Evolutionary conservation across 2,329 filamentous ascomycete genomes (phyloP), one percentile per base, ranked within the genome.

Genomic region (Spiromastix sp.): DNA sequence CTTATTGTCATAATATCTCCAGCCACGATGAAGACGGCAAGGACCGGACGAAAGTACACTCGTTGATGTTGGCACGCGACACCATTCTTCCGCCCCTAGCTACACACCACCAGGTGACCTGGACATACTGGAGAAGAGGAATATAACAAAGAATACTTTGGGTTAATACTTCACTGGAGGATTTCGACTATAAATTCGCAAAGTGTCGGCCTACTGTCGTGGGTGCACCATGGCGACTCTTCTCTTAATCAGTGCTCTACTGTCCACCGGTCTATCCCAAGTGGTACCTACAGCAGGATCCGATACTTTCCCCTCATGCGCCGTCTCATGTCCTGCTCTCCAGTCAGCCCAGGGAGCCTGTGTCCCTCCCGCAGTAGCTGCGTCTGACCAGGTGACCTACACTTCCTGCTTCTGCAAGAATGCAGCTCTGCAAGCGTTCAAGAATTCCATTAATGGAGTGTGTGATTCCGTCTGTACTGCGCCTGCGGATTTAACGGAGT

Each of bases 331-430:
- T 50, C 67, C 70, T 28, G 54, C 64, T 18, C 72, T 85, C 29
- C 76, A 71, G 52, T 72, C 83, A 56, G 84, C 81, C 39, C 82
- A 86, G 51, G 71, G 71, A 30, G 74, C 67, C 42, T 93, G 85
- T 57, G 70, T 80, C 1, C 79, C 80, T 3, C 59, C 64, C 7
- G 72, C 71, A 3, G 65, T 59, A 3, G 56, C 70, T 4, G 55
- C 60, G 5, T 66, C 68, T 32, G 65, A 68, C 31, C 55, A 69
- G 26, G 50, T 56, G 13, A 70, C 66, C 28, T 84, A 81, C 55
- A 66, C 74, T 34, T 65, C 68, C 22, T 93, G 85, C 60, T 86
- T 93, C 63, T 93, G 85, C 62, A 63, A 68, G 47, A 75, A 80
- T 32, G 44, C 66, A 9, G 62, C 69, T 15, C 68, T 91, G 2